Conservation (phyloP, 2,329 filamentous ascomycete genomes). For the Ophiognomonia clavigignenti-juglandacearum region DNA sequence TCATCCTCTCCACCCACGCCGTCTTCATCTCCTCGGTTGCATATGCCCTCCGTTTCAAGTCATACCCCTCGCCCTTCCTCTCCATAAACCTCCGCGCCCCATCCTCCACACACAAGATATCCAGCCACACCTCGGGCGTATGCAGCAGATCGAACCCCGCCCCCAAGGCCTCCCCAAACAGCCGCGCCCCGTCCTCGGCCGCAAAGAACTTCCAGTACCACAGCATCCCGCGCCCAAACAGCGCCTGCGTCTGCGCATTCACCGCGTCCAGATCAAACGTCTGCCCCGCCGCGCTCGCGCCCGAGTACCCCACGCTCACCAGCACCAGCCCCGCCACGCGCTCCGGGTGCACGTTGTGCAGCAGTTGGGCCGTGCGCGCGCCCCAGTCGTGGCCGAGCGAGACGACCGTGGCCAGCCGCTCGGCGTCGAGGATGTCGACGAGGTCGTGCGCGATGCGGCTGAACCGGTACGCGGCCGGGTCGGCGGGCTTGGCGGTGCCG, state of each 20-base stretch:
- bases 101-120: conserved; percentile 31
- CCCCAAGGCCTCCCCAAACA: conserved; percentile 35
- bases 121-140: conserved; percentile 26
- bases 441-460: conserved; percentile 32
- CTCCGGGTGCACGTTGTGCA: conserved; percentile 36
- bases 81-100: conserved; percentile 27
- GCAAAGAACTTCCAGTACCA: conserved; percentile 44
- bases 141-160: conserved; percentile 30
- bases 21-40: conserved; percentile 21
- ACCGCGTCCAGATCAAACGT: conserved; percentile 31
- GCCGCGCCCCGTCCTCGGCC: conserved; percentile 29
- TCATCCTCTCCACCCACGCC: conserved; percentile 23
- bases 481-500: conserved; percentile 22
- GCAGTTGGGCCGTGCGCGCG: conserved; percentile 30
- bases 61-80: conserved; percentile 18
- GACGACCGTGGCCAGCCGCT: conserved; percentile 30
- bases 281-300: conserved; percentile 24
- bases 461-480: conserved; percentile 8
- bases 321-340: conserved; percentile 36
- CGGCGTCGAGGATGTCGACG: conserved; percentile 33
- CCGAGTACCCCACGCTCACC: conserved; percentile 36
- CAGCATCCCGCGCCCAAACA: conserved; percentile 31
- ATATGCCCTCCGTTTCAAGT: conserved; percentile 22
- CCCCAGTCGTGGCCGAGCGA: conserved; percentile 49
- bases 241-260: conserved; percentile 26